Conservation (phyloP, 768 basidiomycete species). For the Crucibulum laeve region DNA sequence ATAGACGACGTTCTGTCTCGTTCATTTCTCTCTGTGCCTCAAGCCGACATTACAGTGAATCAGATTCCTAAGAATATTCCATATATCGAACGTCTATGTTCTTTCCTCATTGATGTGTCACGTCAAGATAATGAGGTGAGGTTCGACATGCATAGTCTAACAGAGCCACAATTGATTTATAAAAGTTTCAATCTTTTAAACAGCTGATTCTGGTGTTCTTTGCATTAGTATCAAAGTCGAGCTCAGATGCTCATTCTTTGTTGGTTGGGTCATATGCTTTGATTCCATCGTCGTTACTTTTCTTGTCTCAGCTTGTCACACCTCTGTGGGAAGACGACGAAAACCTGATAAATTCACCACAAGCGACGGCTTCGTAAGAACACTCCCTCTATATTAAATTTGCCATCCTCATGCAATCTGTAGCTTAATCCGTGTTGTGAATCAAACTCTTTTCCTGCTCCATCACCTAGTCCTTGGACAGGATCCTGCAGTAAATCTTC, state of each 20-base stretch:
- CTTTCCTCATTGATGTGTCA: slow-evolving; percentile 38
- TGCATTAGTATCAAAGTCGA: slow-evolving; percentile 33
- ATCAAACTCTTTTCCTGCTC: slow-evolving; percentile 53
- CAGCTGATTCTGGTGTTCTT: slow-evolving; percentile 35
- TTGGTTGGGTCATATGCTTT: slow-evolving; percentile 47
- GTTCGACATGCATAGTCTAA: background rate
- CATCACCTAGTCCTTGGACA: slow-evolving; percentile 57
- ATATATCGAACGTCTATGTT: slow-evolving; percentile 46
- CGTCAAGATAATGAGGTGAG: slow-evolving; percentile 38
- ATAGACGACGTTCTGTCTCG: slow-evolving; percentile 39
- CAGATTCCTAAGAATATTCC: slow-evolving; percentile 21
- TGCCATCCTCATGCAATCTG: background rate
- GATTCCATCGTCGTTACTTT: slow-evolving; percentile 62
- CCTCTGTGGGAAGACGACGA: slow-evolving; percentile 68
- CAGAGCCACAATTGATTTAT: background rate
- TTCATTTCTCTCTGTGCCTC: slow-evolving; percentile 34
- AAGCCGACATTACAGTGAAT: slow-evolving; percentile 15
- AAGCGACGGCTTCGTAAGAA: slow-evolving; percentile 32
- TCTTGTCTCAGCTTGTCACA: slow-evolving; percentile 45
- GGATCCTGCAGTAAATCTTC: slow-evolving; percentile 46
- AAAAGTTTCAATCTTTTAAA: slow-evolving; percentile 22
- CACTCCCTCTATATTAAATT: background rate
- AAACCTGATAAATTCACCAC: slow-evolving; percentile 28
- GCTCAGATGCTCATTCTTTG: slow-evolving; percentile 28
- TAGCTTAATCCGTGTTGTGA: slow-evolving; percentile 49